These are phyloP conservation scores for Basidiobolus meristosporus DNA, from an alignment of 371 early-diverging fungal species.

Conservation along the genomic window DNA sequence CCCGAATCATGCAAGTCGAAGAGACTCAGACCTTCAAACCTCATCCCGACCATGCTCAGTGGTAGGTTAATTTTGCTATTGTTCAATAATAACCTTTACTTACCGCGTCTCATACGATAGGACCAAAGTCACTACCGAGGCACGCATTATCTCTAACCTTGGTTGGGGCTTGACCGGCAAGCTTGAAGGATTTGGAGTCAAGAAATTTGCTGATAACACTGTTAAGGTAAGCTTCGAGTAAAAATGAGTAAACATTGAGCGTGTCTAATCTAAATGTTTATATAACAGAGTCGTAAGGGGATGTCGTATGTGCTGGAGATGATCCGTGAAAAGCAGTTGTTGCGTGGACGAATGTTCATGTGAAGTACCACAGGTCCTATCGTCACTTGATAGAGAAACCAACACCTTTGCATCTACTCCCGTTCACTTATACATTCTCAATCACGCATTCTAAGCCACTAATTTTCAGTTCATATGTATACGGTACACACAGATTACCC, in stretches of 20 bases:
- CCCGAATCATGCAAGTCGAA: constrained; percentile 78
- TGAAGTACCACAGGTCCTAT: background rate
- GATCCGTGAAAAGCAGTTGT: constrained; percentile 35
- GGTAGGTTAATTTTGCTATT: constrained; percentile 5
- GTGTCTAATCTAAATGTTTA: background rate
- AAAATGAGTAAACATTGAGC: background rate
- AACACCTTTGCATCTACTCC: no score
- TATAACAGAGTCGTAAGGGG: constrained; percentile 55
- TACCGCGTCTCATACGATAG: constrained; percentile 1
- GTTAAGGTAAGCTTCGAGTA: constrained; percentile 23
- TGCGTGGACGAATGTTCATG: constrained; percentile 7
- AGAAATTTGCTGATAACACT: constrained; percentile 65
- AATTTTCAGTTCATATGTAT: no score
- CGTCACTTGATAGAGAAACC: no score
- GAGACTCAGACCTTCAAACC: constrained; percentile 63
- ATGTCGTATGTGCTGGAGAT: constrained; percentile 72
- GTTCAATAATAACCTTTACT: background rate
- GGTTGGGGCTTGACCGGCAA: constrained; percentile 66
- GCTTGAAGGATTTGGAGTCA: constrained; percentile 81
- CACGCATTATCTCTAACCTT: constrained; percentile 68
- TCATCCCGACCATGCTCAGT: constrained; percentile 28
- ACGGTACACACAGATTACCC: no score
- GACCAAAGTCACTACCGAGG: constrained; percentile 68
- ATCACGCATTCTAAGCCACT: no score
- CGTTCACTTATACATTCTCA: no score